Conservation (phyloP, 805 yeast species). For the Geotrichum ghanense region DNA sequence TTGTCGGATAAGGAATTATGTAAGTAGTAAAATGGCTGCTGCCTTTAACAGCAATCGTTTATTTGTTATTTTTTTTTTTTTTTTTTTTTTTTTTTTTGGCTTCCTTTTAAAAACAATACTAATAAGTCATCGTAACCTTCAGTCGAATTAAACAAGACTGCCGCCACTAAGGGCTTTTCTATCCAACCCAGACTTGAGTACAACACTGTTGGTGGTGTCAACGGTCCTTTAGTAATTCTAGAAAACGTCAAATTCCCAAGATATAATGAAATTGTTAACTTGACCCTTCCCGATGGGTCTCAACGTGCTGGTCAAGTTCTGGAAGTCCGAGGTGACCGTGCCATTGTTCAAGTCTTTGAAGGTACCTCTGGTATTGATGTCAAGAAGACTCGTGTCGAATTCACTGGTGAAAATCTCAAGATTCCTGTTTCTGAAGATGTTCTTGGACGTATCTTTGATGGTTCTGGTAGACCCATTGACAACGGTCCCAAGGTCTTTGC, state of each 20-base stretch:
- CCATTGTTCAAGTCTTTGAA: constrained; percentile 97
- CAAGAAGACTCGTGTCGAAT: constrained; percentile 92
- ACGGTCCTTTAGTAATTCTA: constrained; percentile 92
- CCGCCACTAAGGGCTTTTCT: constrained; percentile 84
- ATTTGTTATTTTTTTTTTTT: not conserved
- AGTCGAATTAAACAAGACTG: constrained; percentile 77
- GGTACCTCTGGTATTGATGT: constrained; percentile 99
- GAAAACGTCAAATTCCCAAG: constrained; percentile 83
- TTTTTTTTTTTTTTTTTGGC: not conserved
- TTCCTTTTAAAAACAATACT: not conserved
- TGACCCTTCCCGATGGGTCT: constrained; percentile 93
- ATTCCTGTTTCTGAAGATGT: constrained; percentile 95
- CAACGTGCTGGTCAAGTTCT: constrained; percentile 94
- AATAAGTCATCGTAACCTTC: not conserved
- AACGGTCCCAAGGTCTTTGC: constrained; percentile 98
- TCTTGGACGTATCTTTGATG: constrained; percentile 96
- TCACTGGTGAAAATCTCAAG: constrained; percentile 88
- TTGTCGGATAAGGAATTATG: constrained; percentile 25
- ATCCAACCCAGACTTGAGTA: constrained; percentile 85
- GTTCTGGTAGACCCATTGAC: constrained; percentile 97
- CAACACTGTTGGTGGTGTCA: constrained; percentile 96
- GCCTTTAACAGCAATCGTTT: no score
- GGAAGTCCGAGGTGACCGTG: constrained; percentile 94
- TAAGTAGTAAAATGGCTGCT: constrained; percentile 8
- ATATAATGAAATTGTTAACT: constrained; percentile 91